Evolutionary conservation across 441 rosid species (phyloP), one percentile per base, ranked within the genome.

Genomic region (Cnidoscolus chayamansa): DNA sequence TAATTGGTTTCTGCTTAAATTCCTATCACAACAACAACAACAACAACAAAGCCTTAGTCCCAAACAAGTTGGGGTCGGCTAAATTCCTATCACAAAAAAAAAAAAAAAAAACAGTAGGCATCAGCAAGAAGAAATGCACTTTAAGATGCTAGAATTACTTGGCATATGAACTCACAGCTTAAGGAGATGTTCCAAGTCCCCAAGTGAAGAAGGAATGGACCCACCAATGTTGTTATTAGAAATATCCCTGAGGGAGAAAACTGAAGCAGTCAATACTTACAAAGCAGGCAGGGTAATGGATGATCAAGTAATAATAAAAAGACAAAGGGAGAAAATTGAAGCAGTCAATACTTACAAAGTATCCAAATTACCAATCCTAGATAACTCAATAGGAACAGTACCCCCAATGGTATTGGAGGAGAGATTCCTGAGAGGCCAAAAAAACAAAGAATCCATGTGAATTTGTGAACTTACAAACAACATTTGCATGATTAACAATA

Each of bases 121-220:
- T 75, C 61, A 75, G 72, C 19, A 43, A 47, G 65, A 55, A 54
- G 55, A 55, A 35, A 65, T 25, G 40, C 10, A 16, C 4, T 59
- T 70, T 35, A 32, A 68, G 67, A 68, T 64, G 56, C n/a, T 17
- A 13, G 61, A 56, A 60, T 43, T 16, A 64, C 61, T 69, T 60
- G 25, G 71, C 37, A 59, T 75, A 12, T 64, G 65, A 72, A 80
- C 93, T 88, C 70, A 94, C 98, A 94, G 81, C 86, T 90, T 91
- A n/a, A 90, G 84, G 76, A 94, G 93, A 81, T 94, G 98, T 78
- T 94, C 98, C 80, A 94, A 81, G 83, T 92, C 97, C 70, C 98
- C 97, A n/a, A 94, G 86, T 48, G 98, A 84, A 78, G 97, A 79
- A 75, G 98, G 97, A 65, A 94, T 90, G 48, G 75, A 81, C 60